These are phyloP conservation scores for Cerrena zonata DNA, from an alignment of 1,284 basidiomycete species.

Conservation along the genomic window DNA sequence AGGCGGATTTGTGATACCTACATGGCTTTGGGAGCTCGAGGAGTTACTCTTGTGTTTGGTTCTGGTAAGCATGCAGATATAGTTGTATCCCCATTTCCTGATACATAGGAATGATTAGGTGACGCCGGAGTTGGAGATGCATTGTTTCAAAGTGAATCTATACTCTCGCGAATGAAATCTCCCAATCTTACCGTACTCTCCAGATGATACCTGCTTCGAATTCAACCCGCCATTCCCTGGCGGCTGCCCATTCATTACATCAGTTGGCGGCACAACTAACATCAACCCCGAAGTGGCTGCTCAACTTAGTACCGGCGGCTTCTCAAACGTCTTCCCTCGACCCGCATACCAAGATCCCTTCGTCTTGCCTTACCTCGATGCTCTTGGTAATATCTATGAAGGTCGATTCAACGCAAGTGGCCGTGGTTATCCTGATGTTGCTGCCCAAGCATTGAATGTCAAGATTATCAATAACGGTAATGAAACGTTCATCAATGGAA, in stretches of 20 bases:
- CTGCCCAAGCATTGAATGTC: slow-evolving; percentile 17
- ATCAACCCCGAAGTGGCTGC: slow-evolving; percentile 3
- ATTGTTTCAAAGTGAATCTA: slow-evolving; percentile 61
- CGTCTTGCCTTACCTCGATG: slow-evolving; percentile 4
- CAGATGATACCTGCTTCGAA: slow-evolving; percentile 33
- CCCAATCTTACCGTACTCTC: slow-evolving; percentile 51
- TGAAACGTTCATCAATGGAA: slow-evolving; percentile 39
- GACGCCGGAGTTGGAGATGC: slow-evolving; percentile 54
- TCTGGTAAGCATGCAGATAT: no score
- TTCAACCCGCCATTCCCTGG: slow-evolving; percentile 72
- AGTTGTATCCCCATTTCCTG: no score
- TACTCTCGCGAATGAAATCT: slow-evolving; percentile 61
- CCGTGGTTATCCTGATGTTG: slow-evolving; percentile 7
- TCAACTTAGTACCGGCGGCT: slow-evolving; percentile 8
- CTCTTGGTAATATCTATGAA: slow-evolving; percentile 4
- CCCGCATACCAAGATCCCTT: slow-evolving; percentile 4
- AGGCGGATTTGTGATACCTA: no score
- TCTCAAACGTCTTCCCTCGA: slow-evolving; percentile 9
- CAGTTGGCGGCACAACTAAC: slow-evolving; percentile 50
- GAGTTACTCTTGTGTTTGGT: no score
- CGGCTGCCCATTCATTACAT: slow-evolving; percentile 54
- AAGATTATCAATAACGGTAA: slow-evolving; percentile 16
- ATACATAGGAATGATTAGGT: no score
- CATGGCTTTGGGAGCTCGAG: no score
- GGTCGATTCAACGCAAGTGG: slow-evolving; percentile 6